Evolutionary conservation across 2,329 filamentous ascomycete genomes (phyloP), one percentile per base, ranked within the genome.

Genomic region (Aspergillus latus): DNA sequence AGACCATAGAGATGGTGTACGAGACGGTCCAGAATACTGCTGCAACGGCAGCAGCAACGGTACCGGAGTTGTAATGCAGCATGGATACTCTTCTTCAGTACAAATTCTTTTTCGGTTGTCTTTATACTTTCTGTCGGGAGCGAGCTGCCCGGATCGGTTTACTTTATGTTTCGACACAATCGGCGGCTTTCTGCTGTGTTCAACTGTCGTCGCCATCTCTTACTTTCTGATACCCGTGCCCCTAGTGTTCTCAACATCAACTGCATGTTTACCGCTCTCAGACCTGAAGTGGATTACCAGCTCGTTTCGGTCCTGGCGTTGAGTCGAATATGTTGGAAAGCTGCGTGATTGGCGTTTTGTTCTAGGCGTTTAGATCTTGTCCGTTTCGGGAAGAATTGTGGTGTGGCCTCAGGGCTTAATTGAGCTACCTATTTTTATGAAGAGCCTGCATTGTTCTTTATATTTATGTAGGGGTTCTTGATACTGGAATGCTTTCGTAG

Each of bases 21-120:
- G 75, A 78, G 58, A 76, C 76, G 36, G 78, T 75, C 21, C 77
- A 78, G 67, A 75, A 74, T 34, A 75, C 75, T 10, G 71, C 75
- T 40, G 73, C 71, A 40, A 70, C 73, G 16, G 66, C 68, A 13
- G 68, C 69, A 34, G 62, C 65, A 26, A 62, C 64, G n/a, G 60
- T 74, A 7, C 66, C 58, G 10, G 73, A 74, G 54, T 49, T 74
- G 58, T 73, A 37, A 37, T 37, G 34, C 34, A 61, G 72, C 26
- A 39, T 13, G 30, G 29, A 30, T 43, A 21, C 21, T 21, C 44
- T 53, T 43, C 9, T 44, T 34, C 37, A 36, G 8, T 37, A 29
- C 16, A 4, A 9, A 26, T 51, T 43, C 43, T 48, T 32, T 37
- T 46, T 29, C 21, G 9, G 21, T 15, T 36, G 28, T 37, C 32